Evolutionary conservation across 371 early-diverging fungal species (phyloP).

Genomic region (Dinochytrium kinnereticum): DNA sequence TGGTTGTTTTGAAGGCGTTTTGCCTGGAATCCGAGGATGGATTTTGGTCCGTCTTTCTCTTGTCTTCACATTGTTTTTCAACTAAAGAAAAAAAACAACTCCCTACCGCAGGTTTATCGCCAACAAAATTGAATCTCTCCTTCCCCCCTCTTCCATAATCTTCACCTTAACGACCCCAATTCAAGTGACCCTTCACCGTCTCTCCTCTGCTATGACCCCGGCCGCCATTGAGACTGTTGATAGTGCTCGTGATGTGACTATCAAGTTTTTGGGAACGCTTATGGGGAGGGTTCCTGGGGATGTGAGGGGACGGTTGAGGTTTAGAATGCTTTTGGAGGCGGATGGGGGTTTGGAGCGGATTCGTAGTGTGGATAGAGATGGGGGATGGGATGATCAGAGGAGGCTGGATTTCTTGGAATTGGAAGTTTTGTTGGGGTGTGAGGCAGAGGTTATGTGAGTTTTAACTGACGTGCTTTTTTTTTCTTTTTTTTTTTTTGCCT

Average conservation of each 20-base stretch:
- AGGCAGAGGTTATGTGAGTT: slow-evolving; percentile 10
- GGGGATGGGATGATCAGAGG: not conserved
- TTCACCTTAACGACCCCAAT: not conserved
- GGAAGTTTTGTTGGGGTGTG: slow-evolving; percentile 21
- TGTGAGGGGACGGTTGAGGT: not conserved
- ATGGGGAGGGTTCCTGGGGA: not conserved
- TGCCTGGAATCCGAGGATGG: no score
- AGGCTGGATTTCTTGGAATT: slow-evolving; percentile 13
- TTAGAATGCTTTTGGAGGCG: not conserved
- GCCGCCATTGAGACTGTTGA: no score
- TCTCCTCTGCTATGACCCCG: not conserved
- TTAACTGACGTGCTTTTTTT: no score
- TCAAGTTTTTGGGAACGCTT: not conserved
- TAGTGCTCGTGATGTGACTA: not conserved
- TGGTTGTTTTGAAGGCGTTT: not conserved
- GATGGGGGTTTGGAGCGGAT: not conserved
- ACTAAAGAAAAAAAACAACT: no score
- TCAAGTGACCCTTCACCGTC: not conserved
- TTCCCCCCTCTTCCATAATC: not conserved
- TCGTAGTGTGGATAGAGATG: not conserved
- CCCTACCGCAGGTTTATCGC: not conserved
- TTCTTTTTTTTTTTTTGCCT: not conserved
- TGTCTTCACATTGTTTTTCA: no score
- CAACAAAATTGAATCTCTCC: not conserved
- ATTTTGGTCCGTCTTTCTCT: no score